A percentile compares a stretch with the other conserved stretches of the same genome.
Conservation (phyloP, 2,329 filamentous ascomycete genomes). For the Coccinonectria pachysandricola region DNA sequence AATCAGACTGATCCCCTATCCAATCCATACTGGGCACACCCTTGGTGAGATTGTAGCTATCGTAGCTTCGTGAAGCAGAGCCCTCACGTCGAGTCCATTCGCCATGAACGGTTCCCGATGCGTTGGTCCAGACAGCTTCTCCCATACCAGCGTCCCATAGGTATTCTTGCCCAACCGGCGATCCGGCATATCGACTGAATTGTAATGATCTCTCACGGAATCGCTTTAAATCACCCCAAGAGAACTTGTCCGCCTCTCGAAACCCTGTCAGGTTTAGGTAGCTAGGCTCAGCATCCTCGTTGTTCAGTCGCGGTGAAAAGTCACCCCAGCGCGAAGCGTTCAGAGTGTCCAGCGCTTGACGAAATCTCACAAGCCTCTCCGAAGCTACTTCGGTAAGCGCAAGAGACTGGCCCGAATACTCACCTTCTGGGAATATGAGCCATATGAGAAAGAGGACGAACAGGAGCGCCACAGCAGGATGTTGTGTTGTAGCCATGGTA, state of each 20-base stretch:
- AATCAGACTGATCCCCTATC: conserved; percentile 46
- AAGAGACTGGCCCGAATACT: conserved; percentile 23
- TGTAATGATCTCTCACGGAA: conserved; percentile 57
- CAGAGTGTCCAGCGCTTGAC: conserved; percentile 40
- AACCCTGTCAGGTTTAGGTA: conserved; percentile 71
- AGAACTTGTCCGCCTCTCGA: conserved; percentile 60
- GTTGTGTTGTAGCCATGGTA: conserved; percentile 39
- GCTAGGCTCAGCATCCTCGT: conserved; percentile 26
- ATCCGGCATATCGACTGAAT: conserved; percentile 44
- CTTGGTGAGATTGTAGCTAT: conserved; percentile 51
- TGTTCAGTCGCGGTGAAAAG: conserved; percentile 36
- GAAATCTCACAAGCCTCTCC: conserved; percentile 40
- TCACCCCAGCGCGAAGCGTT: conserved; percentile 51
- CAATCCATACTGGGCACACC: conserved; percentile 59
- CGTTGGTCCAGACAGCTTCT: conserved; percentile 59
- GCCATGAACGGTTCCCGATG: conserved; percentile 68
- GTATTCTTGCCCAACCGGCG: conserved; percentile 31
- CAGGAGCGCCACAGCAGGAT: conserved; percentile 23
- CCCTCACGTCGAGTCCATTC: conserved; percentile 56
- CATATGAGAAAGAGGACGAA: conserved; percentile 28
- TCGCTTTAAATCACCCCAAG: conserved; percentile 61
- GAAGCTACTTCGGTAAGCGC: conserved; percentile 26
- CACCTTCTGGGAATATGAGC: conserved; percentile 28
- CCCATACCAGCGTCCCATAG: conserved; percentile 28
- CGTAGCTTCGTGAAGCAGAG: conserved; percentile 35